Evolutionary conservation across 306 rosid species (phyloP).

Genomic region (Citrullus colocynthis): DNA sequence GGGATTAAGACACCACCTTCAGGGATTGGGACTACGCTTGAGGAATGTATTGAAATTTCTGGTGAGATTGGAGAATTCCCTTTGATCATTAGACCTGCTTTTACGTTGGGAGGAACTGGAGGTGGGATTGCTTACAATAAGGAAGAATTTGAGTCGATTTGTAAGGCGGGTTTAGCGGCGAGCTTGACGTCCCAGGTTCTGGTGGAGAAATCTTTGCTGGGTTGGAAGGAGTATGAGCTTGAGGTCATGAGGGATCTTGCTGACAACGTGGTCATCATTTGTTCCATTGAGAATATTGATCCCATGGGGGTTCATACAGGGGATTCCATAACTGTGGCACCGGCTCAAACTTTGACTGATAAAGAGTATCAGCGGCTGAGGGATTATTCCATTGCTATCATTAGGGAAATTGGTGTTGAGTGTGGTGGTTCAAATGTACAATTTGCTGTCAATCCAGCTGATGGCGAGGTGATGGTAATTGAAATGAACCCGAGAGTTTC

Average conservation of each 20-base stretch:
- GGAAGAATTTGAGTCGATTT: constrained; percentile 73
- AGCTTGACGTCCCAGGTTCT: constrained; percentile 75
- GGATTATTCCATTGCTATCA: constrained; percentile 16
- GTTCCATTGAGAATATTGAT: constrained; percentile 96
- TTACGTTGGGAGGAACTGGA: constrained; percentile 82
- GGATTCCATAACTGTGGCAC: constrained; percentile 94
- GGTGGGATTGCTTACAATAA: constrained; percentile 89
- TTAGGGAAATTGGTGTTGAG: constrained; percentile 15
- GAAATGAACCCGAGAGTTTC: constrained; percentile 99
- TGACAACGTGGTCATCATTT: constrained; percentile 86
- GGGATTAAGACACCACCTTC: constrained; percentile 86
- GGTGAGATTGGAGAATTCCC: constrained; percentile 61
- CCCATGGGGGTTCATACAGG: constrained; percentile 98
- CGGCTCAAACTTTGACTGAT: constrained; percentile 87
- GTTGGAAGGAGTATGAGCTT: constrained; percentile 98
- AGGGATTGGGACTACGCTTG: constrained; percentile 46
- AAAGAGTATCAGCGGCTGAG: constrained; percentile 90
- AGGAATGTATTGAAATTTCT: constrained; percentile 49
- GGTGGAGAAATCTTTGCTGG: constrained; percentile 84
- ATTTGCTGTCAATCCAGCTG: constrained; percentile 68
- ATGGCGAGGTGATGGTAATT: constrained; percentile 78
- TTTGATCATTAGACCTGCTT: constrained; percentile 73
- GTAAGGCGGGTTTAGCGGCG: constrained; percentile 79
- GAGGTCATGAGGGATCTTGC: constrained; percentile 98
- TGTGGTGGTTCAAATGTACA: constrained; percentile 64